These are phyloP conservation scores for Clavulina sp. DNA, from an alignment of 768 basidiomycete species.

Conservation along the genomic window DNA sequence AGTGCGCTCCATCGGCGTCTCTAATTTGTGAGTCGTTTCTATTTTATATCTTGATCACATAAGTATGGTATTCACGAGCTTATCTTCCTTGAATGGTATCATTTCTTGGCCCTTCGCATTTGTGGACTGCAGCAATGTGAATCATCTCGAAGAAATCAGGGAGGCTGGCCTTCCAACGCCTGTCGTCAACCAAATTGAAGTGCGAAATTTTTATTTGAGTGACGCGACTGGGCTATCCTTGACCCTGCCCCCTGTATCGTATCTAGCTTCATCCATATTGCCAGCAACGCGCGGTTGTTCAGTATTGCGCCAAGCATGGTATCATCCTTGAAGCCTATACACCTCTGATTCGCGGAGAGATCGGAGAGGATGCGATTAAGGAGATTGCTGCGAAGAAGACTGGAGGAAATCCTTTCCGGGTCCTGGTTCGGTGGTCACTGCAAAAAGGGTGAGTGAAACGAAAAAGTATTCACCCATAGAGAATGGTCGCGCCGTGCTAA, in stretches of 20 bases:
- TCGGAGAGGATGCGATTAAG: slow-evolving; percentile 35
- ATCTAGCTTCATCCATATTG: slow-evolving; percentile 59
- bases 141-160: slow-evolving; percentile 59
- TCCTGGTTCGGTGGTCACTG: slow-evolving; percentile 10
- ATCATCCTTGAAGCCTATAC: slow-evolving; percentile 65
- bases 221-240: no score
- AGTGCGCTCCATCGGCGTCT: slow-evolving; percentile 46
- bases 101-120: no score
- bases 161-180: slow-evolving; percentile 45
- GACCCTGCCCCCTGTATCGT: not conserved
- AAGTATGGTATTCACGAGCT: not conserved
- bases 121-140: slow-evolving; percentile 42
- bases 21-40: slow-evolving; percentile 24
- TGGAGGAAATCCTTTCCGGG: not conserved
- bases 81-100: no score
- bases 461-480: no score
- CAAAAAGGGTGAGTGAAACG: slow-evolving; percentile 16
- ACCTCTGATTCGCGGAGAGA: slow-evolving; percentile 41
- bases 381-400: slow-evolving; percentile 38
- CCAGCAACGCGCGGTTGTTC: slow-evolving; percentile 59
- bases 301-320: slow-evolving; percentile 43
- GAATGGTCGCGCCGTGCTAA: not conserved
- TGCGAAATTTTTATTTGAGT: no score
- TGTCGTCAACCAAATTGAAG: slow-evolving; percentile 71
- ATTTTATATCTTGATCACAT: not conserved